Evolutionary conservation across 495 filamentous ascomycete genomes (phyloP).

Genomic region (Aspergillus funiculosus): DNA sequence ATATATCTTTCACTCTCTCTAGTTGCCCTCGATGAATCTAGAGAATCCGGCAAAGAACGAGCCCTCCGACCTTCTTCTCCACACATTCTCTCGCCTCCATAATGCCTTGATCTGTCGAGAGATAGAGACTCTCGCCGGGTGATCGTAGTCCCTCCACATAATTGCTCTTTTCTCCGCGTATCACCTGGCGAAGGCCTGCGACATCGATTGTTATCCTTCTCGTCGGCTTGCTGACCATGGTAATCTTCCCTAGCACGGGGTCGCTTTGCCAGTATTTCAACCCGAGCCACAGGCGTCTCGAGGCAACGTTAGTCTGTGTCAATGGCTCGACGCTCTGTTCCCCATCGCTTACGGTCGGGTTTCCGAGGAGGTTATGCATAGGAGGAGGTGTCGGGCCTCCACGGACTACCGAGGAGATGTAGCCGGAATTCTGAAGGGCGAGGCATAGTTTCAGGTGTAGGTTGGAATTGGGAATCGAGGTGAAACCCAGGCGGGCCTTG

Average conservation of each 20-base stretch:
- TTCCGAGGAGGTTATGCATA: slow-evolving; percentile 45
- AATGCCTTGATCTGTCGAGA: slow-evolving; percentile 73
- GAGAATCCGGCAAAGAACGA: slow-evolving; percentile 69
- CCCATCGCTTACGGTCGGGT: slow-evolving; percentile 35
- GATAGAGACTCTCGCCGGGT: slow-evolving; percentile 77
- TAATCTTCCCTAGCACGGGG: slow-evolving; percentile 70
- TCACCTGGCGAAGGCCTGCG: slow-evolving; percentile 52
- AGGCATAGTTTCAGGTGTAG: slow-evolving; percentile 72
- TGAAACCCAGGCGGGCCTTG: slow-evolving; percentile 77
- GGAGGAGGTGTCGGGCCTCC: slow-evolving; percentile 63
- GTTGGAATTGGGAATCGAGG: slow-evolving; percentile 76
- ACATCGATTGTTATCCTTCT: slow-evolving; percentile 61
- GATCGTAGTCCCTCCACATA: slow-evolving; percentile 65
- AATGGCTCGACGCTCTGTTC: slow-evolving; percentile 46
- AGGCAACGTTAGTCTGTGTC: slow-evolving; percentile 72
- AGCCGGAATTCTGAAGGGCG: slow-evolving; percentile 74
- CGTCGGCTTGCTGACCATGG: slow-evolving; percentile 70
- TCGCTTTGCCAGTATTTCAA: slow-evolving; percentile 89
- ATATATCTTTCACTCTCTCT: slow-evolving; percentile 12
- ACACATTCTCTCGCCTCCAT: slow-evolving; percentile 84
- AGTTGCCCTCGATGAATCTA: slow-evolving; percentile 23
- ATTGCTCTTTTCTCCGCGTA: slow-evolving; percentile 57
- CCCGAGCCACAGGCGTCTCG: slow-evolving; percentile 80
- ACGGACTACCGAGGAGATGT: slow-evolving; percentile 75
- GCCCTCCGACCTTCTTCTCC: slow-evolving; percentile 75